These are phyloP conservation scores for Lactarius indigo DNA, from an alignment of 768 basidiomycete genomes.

Conservation along the genomic window DNA sequence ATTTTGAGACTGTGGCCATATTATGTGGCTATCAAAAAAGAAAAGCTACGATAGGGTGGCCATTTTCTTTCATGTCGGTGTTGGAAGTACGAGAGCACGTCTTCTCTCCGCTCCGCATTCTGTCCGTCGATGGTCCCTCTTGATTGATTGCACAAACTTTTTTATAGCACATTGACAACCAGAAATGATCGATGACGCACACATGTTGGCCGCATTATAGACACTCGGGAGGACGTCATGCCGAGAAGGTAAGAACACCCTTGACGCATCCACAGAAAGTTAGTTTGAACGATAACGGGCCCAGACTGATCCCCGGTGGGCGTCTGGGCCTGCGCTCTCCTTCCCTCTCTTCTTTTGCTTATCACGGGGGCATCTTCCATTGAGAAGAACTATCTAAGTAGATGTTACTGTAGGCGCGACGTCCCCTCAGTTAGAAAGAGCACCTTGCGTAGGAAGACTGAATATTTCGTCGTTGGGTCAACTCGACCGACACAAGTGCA, in stretches of 20 bases:
- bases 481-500: no score
- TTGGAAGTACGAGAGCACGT: not conserved
- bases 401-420: not conserved
- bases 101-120: not conserved
- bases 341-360: not conserved
- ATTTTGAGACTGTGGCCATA: no score
- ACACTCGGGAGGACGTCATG: not conserved
- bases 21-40: not conserved
- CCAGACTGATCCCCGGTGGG: not conserved
- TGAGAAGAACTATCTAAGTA: not conserved
- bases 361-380: not conserved
- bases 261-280: not conserved
- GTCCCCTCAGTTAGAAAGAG: not conserved
- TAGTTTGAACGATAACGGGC: not conserved
- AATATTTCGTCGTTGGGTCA: not conserved
- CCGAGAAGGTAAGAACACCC: not conserved
- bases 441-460: not conserved
- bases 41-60: constrained; percentile 31
- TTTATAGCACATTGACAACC: not conserved
- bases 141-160: not conserved
- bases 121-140: not conserved
- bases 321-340: not conserved
- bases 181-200: not conserved
- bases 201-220: no score
- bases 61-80: no score